Conservation (phyloP, 345 rosid species). For the Corchorus olitorius region DNA sequence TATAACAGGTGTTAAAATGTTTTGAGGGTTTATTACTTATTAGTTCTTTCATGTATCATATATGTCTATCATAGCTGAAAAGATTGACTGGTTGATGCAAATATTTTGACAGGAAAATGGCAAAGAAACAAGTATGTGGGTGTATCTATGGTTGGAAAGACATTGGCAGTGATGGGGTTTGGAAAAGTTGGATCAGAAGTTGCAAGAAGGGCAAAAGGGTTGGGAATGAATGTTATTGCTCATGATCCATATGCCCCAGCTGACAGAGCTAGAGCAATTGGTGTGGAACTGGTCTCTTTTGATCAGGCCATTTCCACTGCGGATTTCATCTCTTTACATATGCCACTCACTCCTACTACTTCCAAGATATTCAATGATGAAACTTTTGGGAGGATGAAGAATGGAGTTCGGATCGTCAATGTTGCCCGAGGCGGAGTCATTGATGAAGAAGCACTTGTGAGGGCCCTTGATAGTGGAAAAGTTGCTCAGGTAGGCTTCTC, state of each 20-base stretch:
- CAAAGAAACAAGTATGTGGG: conserved; percentile 79
- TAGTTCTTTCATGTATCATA: too few species aligned
- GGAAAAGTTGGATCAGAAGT: conserved; percentile 93
- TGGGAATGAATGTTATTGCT: conserved; percentile 83
- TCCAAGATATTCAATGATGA: conserved; percentile 63
- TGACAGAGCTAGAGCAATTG: conserved; percentile 76
- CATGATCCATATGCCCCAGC: conserved; percentile 88
- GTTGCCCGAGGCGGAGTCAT: conserved; percentile 94
- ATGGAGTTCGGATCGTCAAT: conserved; percentile 74
- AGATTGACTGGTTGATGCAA: not conserved
- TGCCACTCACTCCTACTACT: conserved; percentile 75
- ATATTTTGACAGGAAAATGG: conserved; percentile 66
- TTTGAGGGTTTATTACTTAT: too few species aligned
- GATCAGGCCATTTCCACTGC: conserved; percentile 72
- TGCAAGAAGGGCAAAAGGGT: conserved; percentile 80
- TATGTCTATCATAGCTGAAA: not conserved
- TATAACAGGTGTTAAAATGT: too few species aligned
- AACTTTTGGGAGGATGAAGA: conserved; percentile 68
- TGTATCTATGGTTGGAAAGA: conserved; percentile 78
- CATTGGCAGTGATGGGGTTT: conserved; percentile 82
- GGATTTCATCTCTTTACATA: conserved; percentile 78
- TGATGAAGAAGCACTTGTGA: conserved; percentile 76
- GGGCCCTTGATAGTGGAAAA: conserved; percentile 66
- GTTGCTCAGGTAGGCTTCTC: conserved; percentile 63
- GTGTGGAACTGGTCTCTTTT: conserved; percentile 80